Percentiles rank a stretch among this genome's conserved stretches.
Conservation (phyloP, 2,329 filamentous ascomycete genomes). For the Blastomyces silverae region DNA sequence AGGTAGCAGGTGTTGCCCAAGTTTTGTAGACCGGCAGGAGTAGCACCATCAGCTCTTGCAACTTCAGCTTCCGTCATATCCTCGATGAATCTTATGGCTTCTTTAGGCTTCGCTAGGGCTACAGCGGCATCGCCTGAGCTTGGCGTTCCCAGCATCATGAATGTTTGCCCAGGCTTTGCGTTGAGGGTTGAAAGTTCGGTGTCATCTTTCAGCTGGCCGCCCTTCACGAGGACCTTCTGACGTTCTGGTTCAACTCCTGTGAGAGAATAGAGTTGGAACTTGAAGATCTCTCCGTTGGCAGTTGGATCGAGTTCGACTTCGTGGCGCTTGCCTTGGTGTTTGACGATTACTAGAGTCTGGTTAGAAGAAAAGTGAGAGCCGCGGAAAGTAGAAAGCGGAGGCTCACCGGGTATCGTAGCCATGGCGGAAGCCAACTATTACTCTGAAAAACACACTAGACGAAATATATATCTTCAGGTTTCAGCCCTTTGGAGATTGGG, state of each 20-base stretch:
- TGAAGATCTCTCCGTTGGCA: slow-evolving; percentile 85
- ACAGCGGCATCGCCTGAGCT: slow-evolving; percentile 54
- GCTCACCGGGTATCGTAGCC: slow-evolving; percentile 52
- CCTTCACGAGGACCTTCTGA: slow-evolving; percentile 93
- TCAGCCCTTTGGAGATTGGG: not conserved
- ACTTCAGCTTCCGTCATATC: slow-evolving; percentile 96
- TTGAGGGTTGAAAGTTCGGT: slow-evolving; percentile 75
- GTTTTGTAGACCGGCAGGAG: slow-evolving; percentile 81
- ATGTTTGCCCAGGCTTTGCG: slow-evolving; percentile 74
- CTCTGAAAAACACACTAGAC: slow-evolving; percentile 10
- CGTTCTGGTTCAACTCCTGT: slow-evolving; percentile 94
- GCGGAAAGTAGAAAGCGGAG: not conserved
- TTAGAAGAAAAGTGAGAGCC: not conserved
- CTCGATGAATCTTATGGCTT: slow-evolving; percentile 81
- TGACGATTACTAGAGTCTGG: slow-evolving; percentile 65
- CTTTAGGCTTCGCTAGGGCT: slow-evolving; percentile 64
- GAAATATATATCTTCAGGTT: slow-evolving; percentile 11
- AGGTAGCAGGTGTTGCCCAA: slow-evolving; percentile 98
- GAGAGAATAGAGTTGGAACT: slow-evolving; percentile 88
- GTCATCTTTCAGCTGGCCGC: slow-evolving; percentile 91
- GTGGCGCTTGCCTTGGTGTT: slow-evolving; percentile 92
- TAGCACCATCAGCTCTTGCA: slow-evolving; percentile 74
- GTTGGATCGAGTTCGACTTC: slow-evolving; percentile 83
- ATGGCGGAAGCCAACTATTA: slow-evolving; percentile 33
- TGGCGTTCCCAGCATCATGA: slow-evolving; percentile 97